A percentile compares a stretch with the other conserved stretches of the same genome.
Conservation (phyloP, 2,329 filamentous ascomycete species). For the Ceratocystis cubensis region DNA sequence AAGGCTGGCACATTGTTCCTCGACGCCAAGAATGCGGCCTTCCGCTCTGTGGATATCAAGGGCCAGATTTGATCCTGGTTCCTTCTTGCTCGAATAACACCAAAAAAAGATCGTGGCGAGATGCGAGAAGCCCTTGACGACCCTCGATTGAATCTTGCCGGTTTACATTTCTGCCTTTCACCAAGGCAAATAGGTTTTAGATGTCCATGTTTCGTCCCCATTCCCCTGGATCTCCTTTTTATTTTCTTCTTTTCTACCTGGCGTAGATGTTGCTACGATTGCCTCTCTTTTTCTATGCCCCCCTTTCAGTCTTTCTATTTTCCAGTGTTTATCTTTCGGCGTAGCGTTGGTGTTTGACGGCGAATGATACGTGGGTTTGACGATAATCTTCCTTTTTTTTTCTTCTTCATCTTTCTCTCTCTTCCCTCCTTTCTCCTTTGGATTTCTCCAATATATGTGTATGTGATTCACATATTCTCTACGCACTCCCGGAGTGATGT, state of each 20-base stretch:
- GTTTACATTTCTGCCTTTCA: neutral
- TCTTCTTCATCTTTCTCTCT: conserved; percentile 10
- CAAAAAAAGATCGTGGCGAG: conserved; percentile 3
- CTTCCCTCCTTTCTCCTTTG: neutral
- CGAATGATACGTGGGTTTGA: neutral
- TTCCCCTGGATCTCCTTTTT: conserved; percentile 1
- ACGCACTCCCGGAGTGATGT: neutral
- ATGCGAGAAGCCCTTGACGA: neutral
- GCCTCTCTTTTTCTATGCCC: neutral
- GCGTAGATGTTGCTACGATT: neutral
- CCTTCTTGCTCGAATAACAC: neutral
- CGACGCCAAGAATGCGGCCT: conserved; percentile 56
- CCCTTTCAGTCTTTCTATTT: neutral
- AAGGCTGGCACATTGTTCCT: conserved; percentile 68
- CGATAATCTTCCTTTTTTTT: neutral
- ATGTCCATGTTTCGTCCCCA: neutral
- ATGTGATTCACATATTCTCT: neutral
- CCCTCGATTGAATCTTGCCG: neutral
- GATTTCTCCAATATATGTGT: neutral
- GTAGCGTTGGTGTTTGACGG: conserved; percentile 6
- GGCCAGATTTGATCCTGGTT: conserved; percentile 58
- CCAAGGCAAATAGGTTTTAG: conserved; percentile 7
- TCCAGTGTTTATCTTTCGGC: conserved; percentile 5
- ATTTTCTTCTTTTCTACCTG: conserved; percentile 4
- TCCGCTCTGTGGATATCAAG: conserved; percentile 88